Evolutionary conservation across 1,284 basidiomycete genomes (phyloP), one percentile per base, ranked within the genome.

Genomic region (Heterobasidion annosum): DNA sequence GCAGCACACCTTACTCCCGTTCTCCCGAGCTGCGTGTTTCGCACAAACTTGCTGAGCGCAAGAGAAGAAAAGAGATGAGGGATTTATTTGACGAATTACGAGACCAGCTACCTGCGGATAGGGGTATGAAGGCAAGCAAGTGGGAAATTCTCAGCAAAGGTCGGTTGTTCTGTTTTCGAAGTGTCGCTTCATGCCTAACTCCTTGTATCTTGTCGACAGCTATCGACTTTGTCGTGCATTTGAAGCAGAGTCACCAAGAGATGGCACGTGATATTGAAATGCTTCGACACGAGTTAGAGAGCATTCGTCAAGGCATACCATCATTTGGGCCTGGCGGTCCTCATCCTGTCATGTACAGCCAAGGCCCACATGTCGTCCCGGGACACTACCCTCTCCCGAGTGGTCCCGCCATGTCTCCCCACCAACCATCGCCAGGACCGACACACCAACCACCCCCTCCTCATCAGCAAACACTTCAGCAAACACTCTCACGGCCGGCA

Each of bases 111-210:
- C 94, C 94, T 2, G 87, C 89, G 47, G 92, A 95, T 69, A 79
- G 92, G 54, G 91, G 91, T 37, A 89, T 93, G 85, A 96, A 97
- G 68, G 88, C 91, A 18, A 93, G 90, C 72, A 98, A 98, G 72
- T 97, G 93, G 94, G 93, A 97, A 72, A 95, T 96, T 56, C 72
- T 97, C 42, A 93, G 84, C 69, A 94, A 95, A 83, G 90, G 93
- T 91, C 61, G 60, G 76, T 68, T 42, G 48, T 48, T 48, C 57
- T 45, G 47, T 44, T 56, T 35, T 50, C 25, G 57, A 45, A 35
- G 52, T 35, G 48, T 54, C 50, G 55, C 10, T 8, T 46, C 33
- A 25, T 19, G 34, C 40, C 51, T 16, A 52, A 51, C 34, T 52
- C 8, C 44, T 34, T 45, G 16, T 32, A 48, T 49, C 58, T 34